Percentiles rank a stretch among this genome's conserved stretches.
Conservation (phyloP, 1,139 yeast species). For the Spathaspora jeffriesii region DNA sequence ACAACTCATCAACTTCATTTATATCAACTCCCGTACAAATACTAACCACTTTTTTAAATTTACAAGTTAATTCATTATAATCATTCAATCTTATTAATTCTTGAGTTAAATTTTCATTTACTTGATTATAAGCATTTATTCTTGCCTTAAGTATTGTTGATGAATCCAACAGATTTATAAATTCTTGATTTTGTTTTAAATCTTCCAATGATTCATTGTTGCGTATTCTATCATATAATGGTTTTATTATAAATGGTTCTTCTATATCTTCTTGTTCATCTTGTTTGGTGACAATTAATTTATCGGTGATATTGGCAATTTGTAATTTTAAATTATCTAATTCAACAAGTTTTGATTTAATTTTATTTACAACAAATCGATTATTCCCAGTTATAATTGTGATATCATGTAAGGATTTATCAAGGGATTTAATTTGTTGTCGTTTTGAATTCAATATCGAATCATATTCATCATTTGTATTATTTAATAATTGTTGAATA, state of each 20-base stretch:
- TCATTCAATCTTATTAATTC: slow-evolving; percentile 52
- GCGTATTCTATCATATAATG: slow-evolving; percentile 52
- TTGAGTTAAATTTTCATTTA: slow-evolving; percentile 39
- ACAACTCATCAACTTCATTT: slow-evolving; percentile 74
- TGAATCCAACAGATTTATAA: slow-evolving; percentile 53
- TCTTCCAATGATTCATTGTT: slow-evolving; percentile 31
- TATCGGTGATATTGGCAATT: slow-evolving; percentile 43
- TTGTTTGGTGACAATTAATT: slow-evolving; percentile 27
- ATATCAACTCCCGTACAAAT: slow-evolving; percentile 84
- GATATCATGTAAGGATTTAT: slow-evolving; percentile 41
- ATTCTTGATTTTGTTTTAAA: slow-evolving; percentile 23
- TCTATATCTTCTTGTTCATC: slow-evolving; percentile 57
- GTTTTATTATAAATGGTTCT: slow-evolving; percentile 73
- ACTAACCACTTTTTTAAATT: slow-evolving; percentile 87
- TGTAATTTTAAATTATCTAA: slow-evolving; percentile 46
- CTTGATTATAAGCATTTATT: slow-evolving; percentile 67
- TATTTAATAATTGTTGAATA: slow-evolving; percentile 40
- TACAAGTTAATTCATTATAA: slow-evolving; percentile 69
- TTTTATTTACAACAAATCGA: slow-evolving; percentile 37
- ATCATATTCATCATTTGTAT: slow-evolving; percentile 44
- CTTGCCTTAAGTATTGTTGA: slow-evolving; percentile 69
- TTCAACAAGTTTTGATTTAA: slow-evolving; percentile 35
- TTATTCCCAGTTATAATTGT: slow-evolving; percentile 48
- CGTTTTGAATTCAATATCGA: slow-evolving; percentile 36
- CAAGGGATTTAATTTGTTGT: slow-evolving; percentile 36